Percentiles rank a stretch among this genome's conserved stretches.
These are phyloP conservation scores for Fusarium scirpi DNA, from an alignment of 2,329 filamentous ascomycete species.

Conservation along the genomic window DNA sequence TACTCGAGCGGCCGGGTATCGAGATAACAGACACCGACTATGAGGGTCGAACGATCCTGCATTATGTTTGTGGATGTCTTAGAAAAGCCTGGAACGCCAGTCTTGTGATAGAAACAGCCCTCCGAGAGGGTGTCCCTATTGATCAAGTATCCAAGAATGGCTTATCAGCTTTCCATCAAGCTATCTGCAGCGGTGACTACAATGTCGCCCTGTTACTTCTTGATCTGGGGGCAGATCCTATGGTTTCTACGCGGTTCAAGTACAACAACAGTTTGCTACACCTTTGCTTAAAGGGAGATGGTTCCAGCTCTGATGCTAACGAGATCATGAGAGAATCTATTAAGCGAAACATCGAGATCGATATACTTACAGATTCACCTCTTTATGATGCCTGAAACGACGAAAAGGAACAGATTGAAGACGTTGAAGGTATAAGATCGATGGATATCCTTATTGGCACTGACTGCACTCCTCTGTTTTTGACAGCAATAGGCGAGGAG, in stretches of 20 bases:
- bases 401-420: not conserved
- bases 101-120: not conserved
- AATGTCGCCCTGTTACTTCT: constrained; percentile 1
- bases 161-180: constrained; percentile 8
- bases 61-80: constrained; percentile 4
- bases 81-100: not conserved
- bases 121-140: constrained; percentile 5
- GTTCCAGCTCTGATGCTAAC: not conserved
- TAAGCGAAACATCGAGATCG: constrained; percentile 1
- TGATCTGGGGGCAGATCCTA: constrained; percentile 10
- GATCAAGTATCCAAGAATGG: constrained; percentile 3
- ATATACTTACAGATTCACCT: constrained; percentile 6
- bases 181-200: not conserved
- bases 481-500: not conserved
- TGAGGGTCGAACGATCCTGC: not conserved
- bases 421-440: not conserved
- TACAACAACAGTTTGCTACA: constrained; percentile 19
- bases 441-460: not conserved
- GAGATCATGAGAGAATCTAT: constrained; percentile 8
- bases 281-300: constrained; percentile 4
- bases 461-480: constrained; percentile 20
- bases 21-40: not conserved
- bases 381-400: not conserved
- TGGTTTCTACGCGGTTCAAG: constrained; percentile 6
- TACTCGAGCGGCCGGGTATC: constrained; percentile 1